Evolutionary conservation across 83 land plant genomes (phyloP), one percentile per base, ranked within the genome.

Genomic region (Isoetes engelmannii): DNA sequence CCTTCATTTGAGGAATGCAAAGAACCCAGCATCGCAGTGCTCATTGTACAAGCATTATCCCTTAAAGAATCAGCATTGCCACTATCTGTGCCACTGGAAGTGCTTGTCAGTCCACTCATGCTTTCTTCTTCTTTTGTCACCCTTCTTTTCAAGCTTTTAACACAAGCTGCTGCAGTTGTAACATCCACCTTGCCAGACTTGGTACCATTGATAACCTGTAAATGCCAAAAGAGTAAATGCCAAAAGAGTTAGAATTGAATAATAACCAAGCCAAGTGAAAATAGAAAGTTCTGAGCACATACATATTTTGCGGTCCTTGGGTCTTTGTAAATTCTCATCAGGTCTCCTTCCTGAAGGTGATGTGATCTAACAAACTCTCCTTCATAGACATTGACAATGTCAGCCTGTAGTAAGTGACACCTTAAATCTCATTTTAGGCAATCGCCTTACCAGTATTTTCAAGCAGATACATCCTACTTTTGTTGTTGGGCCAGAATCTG

Each of bases 401-500:
- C 10, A 60, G 28, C 10, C 9, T 10, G 28, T 21, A 60, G 19
- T n/a, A 8, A n/a, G 63, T 60, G 63, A n/a, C 12, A 10, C 1
- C 19, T 8, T 8, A 13, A 60, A 60, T 8, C 20, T 13, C 20
- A 8, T 60, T 1, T 0, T 9, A 15, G 3, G 7, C 45, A 41
- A 0, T 4, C 3, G 47, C 13, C n/a, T 21, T 56, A 69, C 71
- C 61, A 54, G 71, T 69, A 51, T 51, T 51, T 64, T 69, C 71
- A 7, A 69, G 71, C 17, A 69, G 10, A 41, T 69, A 69, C 71
- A 69, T 69, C 7, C 71, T 18, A 45, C 67, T 64, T 47, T 64
- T 64, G 66, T 69, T 69, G 69, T 69, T 69, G 55, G 71, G 71
- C 71, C 71, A 69, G 28, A 69, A 69, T 42, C 71, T 69, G 71